Percentiles rank a stretch among this genome's conserved stretches.
phyloP scores from a whole-genome alignment of 495 filamentous ascomycete species.

The Aspergillus ellipticus region DNA sequence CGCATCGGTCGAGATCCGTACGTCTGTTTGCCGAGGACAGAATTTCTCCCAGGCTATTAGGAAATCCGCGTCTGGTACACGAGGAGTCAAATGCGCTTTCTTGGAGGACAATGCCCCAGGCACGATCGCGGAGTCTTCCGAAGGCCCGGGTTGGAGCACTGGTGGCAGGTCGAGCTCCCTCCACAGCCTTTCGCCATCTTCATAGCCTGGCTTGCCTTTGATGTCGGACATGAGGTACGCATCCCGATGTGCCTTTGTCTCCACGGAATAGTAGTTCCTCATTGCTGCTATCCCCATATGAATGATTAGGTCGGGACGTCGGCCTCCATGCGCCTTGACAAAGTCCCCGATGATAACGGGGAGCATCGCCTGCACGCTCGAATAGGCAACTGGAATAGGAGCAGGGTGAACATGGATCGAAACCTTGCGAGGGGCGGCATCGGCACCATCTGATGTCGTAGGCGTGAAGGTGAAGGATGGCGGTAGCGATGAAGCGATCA shows the following conservation, averaged over 20 bases:
- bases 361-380: conserved; percentile 55
- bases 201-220: conserved; percentile 52
- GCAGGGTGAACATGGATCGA: conserved; percentile 62
- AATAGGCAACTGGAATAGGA: conserved; percentile 67
- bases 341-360: conserved; percentile 51
- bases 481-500: conserved; percentile 57
- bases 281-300: conserved; percentile 82
- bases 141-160: conserved; percentile 29
- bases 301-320: conserved; percentile 60
- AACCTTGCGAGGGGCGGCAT: conserved; percentile 45
- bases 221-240: conserved; percentile 71
- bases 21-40: conserved; percentile 41
- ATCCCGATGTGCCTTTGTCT: conserved; percentile 67
- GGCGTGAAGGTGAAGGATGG: conserved; percentile 27
- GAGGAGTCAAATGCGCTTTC: conserved; percentile 14
- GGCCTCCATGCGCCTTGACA: conserved; percentile 31
- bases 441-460: background rate
- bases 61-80: conserved; percentile 33
- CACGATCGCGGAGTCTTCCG: conserved; percentile 4
- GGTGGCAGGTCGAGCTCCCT: conserved; percentile 37
- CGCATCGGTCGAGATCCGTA: conserved; percentile 68
- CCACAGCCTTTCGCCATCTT: conserved; percentile 50
- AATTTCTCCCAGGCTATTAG: conserved; percentile 33
- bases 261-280: conserved; percentile 63
- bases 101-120: background rate